A percentile compares a stretch with the other conserved stretches of the same genome.
These are phyloP conservation scores for Peniophora sp. DNA, from an alignment of 1,284 basidiomycete species.

Conservation along the genomic window DNA sequence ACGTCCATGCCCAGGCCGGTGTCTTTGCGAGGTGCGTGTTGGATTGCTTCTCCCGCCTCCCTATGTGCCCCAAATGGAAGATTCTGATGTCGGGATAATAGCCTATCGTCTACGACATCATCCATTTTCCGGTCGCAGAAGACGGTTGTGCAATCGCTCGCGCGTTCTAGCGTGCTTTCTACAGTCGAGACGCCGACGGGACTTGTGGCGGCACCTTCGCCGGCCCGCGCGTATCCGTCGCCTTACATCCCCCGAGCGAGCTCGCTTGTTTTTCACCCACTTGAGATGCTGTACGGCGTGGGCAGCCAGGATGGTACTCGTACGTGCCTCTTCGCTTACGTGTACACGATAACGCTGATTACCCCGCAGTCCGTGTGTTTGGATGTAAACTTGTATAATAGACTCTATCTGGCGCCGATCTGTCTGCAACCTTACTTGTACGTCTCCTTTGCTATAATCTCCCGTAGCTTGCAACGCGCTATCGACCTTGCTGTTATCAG, in stretches of 20 bases:
- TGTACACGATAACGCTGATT: neutral
- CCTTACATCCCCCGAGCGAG: constrained; percentile 54
- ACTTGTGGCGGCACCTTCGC: constrained; percentile 32
- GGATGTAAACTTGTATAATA: neutral
- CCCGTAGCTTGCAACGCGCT: neutral
- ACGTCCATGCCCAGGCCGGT: constrained; percentile 79
- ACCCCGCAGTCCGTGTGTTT: neutral
- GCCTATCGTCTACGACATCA: constrained; percentile 54
- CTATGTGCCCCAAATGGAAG: constrained; percentile 1
- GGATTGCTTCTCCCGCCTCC: too few relatives aligned
- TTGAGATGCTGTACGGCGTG: constrained; percentile 72
- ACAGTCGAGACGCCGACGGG: constrained; percentile 46
- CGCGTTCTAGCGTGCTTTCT: constrained; percentile 34
- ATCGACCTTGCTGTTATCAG: neutral
- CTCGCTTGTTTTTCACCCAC: constrained; percentile 69
- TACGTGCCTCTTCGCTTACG: constrained; percentile 24
- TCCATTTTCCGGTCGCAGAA: constrained; percentile 58
- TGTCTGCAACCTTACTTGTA: neutral
- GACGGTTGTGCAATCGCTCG: constrained; percentile 48
- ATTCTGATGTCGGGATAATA: constrained; percentile 18
- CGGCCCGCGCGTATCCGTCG: constrained; percentile 45
- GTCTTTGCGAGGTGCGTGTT: constrained; percentile 80
- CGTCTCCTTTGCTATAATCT: neutral
- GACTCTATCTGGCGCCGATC: neutral
- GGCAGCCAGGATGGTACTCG: constrained; percentile 68